A percentile compares a stretch with the other conserved stretches of the same genome.
phyloP scores from a whole-genome alignment of 106 monocot genomes.

The Allium cepa region DNA sequence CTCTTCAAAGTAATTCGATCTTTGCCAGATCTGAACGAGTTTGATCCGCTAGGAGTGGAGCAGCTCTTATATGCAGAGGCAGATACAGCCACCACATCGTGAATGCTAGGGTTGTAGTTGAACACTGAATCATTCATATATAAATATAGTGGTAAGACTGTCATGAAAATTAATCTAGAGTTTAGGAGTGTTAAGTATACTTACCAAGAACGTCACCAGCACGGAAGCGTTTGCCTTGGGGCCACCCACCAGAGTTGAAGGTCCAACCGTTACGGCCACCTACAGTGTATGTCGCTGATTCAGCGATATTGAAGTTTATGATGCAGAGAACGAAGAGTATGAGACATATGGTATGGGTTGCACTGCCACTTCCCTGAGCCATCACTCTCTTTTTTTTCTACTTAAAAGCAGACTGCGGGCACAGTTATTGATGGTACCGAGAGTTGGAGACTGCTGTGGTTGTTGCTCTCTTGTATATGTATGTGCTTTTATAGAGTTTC shows the following conservation, averaged over 20 bases:
- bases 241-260: constrained; percentile 27
- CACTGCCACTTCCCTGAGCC: constrained; percentile 24
- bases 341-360: neutral
- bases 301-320: neutral
- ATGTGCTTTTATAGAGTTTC: no score
- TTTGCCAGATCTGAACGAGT: constrained; percentile 17
- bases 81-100: constrained; percentile 37
- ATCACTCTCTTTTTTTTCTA: constrained; percentile 1
- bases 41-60: constrained; percentile 12
- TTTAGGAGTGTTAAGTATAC: neutral
- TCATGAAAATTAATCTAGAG: neutral
- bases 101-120: constrained; percentile 20
- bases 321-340: neutral
- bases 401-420: no score
- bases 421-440: no score
- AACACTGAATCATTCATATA: constrained; percentile 15
- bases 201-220: constrained; percentile 39
- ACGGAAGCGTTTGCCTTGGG: constrained; percentile 19
- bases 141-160: neutral
- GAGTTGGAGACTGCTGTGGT: no score
- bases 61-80: constrained; percentile 22
- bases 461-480: no score
- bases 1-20: constrained; percentile 20
- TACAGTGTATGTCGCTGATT: constrained; percentile 15
- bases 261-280: constrained; percentile 31